A percentile compares a stretch with the other conserved stretches of the same genome.
Evolutionary conservation across 495 filamentous ascomycete species (phyloP).

Genomic region (Hypoxylon perforatum): DNA sequence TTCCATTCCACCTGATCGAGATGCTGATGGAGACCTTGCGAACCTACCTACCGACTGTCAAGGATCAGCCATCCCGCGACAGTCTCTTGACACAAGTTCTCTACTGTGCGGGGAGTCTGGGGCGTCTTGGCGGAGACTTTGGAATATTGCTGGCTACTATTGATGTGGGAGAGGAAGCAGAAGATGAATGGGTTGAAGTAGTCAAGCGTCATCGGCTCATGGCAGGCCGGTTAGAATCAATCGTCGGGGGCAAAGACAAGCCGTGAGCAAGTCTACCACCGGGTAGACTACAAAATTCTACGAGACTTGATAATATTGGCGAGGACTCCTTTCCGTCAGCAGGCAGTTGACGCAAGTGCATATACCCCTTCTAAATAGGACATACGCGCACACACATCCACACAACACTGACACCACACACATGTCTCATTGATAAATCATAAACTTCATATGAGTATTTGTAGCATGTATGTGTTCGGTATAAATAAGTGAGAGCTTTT

Average conservation of each 20-base stretch:
- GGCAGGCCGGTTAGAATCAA: conserved; percentile 85
- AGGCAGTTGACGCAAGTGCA: too few relatives aligned
- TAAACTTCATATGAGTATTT: too few relatives aligned
- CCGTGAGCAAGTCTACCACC: not conserved
- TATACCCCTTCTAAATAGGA: too few relatives aligned
- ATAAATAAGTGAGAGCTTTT: not conserved
- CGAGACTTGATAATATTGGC: too few relatives aligned
- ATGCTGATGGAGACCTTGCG: conserved; percentile 83
- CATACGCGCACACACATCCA: too few relatives aligned
- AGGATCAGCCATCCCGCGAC: conserved; percentile 80
- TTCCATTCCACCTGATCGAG: conserved; percentile 85
- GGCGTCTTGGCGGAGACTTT: conserved; percentile 92
- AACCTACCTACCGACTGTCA: conserved; percentile 83
- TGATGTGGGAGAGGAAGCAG: conserved; percentile 64
- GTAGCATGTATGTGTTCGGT: too few relatives aligned
- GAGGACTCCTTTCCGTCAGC: too few relatives aligned
- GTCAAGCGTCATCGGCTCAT: conserved; percentile 89
- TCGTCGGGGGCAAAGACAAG: conserved; percentile 66
- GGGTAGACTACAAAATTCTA: too few relatives aligned
- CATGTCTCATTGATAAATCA: too few relatives aligned
- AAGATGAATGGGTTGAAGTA: conserved; percentile 89
- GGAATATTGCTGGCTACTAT: conserved; percentile 83
- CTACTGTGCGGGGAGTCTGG: conserved; percentile 94
- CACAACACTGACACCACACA: too few relatives aligned
- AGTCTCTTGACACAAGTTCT: conserved; percentile 93